Evolutionary conservation across 148 eudicot species (phyloP).

Genomic region (Nyssa sinensis): DNA sequence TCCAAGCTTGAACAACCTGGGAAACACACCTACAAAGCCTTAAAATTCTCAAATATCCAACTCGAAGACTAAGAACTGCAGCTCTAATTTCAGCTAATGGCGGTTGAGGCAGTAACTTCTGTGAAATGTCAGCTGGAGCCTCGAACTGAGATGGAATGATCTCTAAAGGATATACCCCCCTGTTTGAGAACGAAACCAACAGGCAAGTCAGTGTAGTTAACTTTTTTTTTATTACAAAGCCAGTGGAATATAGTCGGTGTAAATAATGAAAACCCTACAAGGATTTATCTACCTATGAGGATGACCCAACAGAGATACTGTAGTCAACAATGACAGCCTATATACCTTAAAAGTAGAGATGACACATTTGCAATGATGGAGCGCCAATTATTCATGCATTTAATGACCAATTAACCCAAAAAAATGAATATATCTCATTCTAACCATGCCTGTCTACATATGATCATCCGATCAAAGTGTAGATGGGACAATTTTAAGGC

Average conservation of each 20-base stretch:
- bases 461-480: too few species aligned
- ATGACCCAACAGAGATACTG: not conserved
- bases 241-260: too few species aligned
- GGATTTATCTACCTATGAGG: not conserved
- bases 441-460: not conserved
- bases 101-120: slow-evolving; percentile 25
- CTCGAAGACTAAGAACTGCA: slow-evolving; percentile 46
- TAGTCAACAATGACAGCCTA: not conserved
- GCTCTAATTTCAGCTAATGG: slow-evolving; percentile 45
- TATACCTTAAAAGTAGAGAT: not conserved
- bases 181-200: slow-evolving; percentile 24
- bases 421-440: too few species aligned
- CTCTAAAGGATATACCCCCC: slow-evolving; percentile 75
- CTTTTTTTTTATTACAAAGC: too few species aligned
- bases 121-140: slow-evolving; percentile 23
- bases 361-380: not conserved
- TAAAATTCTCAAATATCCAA: slow-evolving; percentile 61
- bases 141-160: slow-evolving; percentile 44
- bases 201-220: too few species aligned
- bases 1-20: slow-evolving; percentile 39
- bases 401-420: not conserved
- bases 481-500: too few species aligned
- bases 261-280: too few species aligned
- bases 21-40: slow-evolving; percentile 62
- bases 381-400: slow-evolving; percentile 3